Percentiles rank a stretch among this genome's conserved stretches.
Evolutionary conservation across 371 early-diverging fungal species (phyloP).

Genomic region (Conidiobolus coronatus): DNA sequence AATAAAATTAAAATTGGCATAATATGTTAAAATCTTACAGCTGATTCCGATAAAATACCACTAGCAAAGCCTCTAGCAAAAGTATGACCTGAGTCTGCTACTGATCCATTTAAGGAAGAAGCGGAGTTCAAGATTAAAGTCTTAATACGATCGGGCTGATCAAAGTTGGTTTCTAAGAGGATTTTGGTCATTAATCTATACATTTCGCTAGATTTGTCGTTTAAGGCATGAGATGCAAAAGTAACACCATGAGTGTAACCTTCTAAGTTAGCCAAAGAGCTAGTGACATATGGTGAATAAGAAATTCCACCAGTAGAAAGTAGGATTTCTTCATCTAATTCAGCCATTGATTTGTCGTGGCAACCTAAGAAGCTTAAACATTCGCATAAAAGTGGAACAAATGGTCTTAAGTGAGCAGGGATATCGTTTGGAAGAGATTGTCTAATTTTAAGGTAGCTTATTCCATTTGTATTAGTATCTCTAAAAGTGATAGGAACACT

Average conservation of each 20-base stretch:
- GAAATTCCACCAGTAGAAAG: conserved; percentile 67
- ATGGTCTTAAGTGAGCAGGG: conserved; percentile 36
- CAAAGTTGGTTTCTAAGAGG: conserved; percentile 48
- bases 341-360: conserved; percentile 38
- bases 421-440: conserved; percentile 28
- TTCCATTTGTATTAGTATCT: conserved; percentile 67
- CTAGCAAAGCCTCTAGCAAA: conserved; percentile 57
- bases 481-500: conserved; percentile 49
- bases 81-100: conserved; percentile 66
- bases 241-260: conserved; percentile 28
- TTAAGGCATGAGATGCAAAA: conserved; percentile 38
- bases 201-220: conserved; percentile 48
- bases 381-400: conserved; percentile 55
- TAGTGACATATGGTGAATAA: conserved; percentile 34
- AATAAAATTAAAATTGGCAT: not conserved
- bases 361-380: conserved; percentile 67
- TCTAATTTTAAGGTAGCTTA: conserved; percentile 64
- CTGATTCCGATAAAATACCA: conserved; percentile 32
- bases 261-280: conserved; percentile 19
- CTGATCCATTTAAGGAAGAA: conserved; percentile 41
- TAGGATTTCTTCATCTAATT: conserved; percentile 70
- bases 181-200: conserved; percentile 43
- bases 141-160: conserved; percentile 38
- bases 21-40: conserved; percentile 11
- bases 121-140: conserved; percentile 49